Evolutionary conservation across 805 yeast species (phyloP).

Genomic region (Starmerella stigmatis): DNA sequence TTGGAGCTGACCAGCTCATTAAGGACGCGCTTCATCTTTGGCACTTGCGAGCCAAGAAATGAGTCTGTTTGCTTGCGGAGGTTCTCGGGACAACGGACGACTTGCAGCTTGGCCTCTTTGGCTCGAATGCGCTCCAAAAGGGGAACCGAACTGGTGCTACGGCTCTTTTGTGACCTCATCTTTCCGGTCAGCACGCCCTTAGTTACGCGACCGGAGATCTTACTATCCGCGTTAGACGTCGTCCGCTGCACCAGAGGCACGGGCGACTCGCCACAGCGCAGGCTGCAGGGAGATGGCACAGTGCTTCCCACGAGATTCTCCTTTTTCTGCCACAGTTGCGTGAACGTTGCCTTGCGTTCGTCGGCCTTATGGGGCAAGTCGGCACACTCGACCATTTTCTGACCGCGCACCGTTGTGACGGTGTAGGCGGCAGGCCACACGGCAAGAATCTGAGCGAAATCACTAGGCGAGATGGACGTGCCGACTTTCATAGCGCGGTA

Average conservation of each 20-base stretch:
- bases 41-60: slow-evolving; percentile 25
- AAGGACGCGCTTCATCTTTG: slow-evolving; percentile 22
- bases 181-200: slow-evolving; percentile 7
- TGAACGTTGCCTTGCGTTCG: slow-evolving; percentile 7
- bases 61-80: slow-evolving; percentile 12
- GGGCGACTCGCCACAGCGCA: neutral
- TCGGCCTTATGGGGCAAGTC: slow-evolving; percentile 14
- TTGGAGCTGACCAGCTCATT: slow-evolving; percentile 12
- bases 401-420: slow-evolving; percentile 11
- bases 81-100: slow-evolving; percentile 6
- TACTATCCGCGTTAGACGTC: no score
- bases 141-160: neutral
- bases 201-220: slow-evolving; percentile 4
- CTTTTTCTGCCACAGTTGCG: slow-evolving; percentile 9
- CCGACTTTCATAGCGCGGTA: slow-evolving; percentile 22
- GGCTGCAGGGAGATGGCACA: neutral
- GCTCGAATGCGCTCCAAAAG: slow-evolving; percentile 29
- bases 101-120: slow-evolving; percentile 24
- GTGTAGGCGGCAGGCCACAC: slow-evolving; percentile 25
- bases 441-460: slow-evolving; percentile 21
- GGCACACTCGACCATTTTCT: slow-evolving; percentile 12
- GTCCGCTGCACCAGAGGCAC: neutral
- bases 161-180: slow-evolving; percentile 6
- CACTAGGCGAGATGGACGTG: slow-evolving; percentile 16
- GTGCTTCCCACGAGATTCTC: slow-evolving; percentile 5